Evolutionary conservation across 805 yeast genomes (phyloP).

Genomic region (Lachancea lanzarotensis): DNA sequence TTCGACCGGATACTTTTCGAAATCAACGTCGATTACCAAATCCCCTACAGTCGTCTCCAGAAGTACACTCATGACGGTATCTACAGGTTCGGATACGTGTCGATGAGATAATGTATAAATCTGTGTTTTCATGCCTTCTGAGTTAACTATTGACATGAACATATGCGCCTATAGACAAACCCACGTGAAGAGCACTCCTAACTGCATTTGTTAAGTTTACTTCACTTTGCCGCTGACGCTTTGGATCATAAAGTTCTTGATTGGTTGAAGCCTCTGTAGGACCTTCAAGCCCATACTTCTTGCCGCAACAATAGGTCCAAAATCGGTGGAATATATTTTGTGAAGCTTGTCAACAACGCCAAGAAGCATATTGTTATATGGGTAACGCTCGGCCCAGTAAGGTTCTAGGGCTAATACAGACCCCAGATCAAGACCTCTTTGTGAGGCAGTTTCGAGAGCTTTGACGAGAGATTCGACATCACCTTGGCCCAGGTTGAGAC

Average conservation of each 20-base stretch:
- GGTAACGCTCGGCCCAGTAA: conserved; percentile 77
- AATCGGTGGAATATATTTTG: conserved; percentile 72
- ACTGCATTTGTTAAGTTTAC: background rate
- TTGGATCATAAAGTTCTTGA: conserved; percentile 65
- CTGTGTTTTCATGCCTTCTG: no score
- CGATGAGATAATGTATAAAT: no score
- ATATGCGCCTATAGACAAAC: no score
- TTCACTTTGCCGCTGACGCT: conserved; percentile 40
- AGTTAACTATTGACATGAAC: no score
- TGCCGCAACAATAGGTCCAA: conserved; percentile 63
- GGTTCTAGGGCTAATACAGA: conserved; percentile 73
- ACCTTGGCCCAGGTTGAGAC: conserved; percentile 94
- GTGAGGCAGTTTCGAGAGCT: conserved; percentile 63
- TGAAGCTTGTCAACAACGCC: conserved; percentile 91
- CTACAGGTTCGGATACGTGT: no score
- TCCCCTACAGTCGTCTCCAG: conserved; percentile 40
- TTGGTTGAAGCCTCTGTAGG: conserved; percentile 53
- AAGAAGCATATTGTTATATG: conserved; percentile 68
- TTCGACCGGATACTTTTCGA: conserved; percentile 33
- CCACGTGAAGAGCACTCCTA: background rate
- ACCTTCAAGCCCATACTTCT: conserved; percentile 72
- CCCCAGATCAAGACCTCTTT: conserved; percentile 86
- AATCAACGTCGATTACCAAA: conserved; percentile 44
- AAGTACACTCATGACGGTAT: conserved; percentile 36
- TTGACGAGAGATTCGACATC: conserved; percentile 70